Evolutionary conservation across 306 rosid genomes (phyloP).

Genomic region (Vachellia pachyceras): DNA sequence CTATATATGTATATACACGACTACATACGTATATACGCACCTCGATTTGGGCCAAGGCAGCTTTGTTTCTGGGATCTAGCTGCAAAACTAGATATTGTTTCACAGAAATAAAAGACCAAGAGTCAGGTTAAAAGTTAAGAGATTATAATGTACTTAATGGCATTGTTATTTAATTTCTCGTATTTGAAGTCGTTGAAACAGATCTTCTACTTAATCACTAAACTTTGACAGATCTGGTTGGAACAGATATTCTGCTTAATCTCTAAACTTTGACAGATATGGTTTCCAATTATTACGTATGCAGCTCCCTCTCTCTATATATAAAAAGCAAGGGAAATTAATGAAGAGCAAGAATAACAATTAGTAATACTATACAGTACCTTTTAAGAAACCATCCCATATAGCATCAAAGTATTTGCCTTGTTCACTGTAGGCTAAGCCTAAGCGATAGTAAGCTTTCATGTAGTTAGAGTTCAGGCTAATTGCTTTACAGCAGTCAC

Average conservation of each 20-base stretch:
- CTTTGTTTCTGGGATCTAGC: not conserved
- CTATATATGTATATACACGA: not conserved
- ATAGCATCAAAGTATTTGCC: not conserved
- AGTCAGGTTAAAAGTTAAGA: not conserved
- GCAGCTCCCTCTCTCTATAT: no score
- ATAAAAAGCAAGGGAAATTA: not conserved
- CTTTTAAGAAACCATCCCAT: not conserved
- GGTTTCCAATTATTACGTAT: not conserved
- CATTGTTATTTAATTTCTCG: not conserved
- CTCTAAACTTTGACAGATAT: not conserved
- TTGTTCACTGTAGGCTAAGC: not conserved
- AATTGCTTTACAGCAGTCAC: not conserved
- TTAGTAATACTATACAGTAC: not conserved
- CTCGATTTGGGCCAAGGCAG: not conserved
- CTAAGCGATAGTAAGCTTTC: slow-evolving; percentile 3
- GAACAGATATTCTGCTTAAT: not conserved
- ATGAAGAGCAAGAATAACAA: not conserved
- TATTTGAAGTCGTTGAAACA: not conserved
- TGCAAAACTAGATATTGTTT: not conserved
- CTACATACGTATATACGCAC: not conserved
- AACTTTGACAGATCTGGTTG: not conserved
- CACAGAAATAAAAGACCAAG: not conserved
- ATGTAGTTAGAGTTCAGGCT: not conserved
- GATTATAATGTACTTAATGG: not conserved
- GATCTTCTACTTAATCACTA: not conserved